Percentiles rank a stretch among this genome's conserved stretches.
phyloP scores from a whole-genome alignment of 225 moss, liverwort and hornwort genomes.

The Rhytidiadelphus loreus region DNA sequence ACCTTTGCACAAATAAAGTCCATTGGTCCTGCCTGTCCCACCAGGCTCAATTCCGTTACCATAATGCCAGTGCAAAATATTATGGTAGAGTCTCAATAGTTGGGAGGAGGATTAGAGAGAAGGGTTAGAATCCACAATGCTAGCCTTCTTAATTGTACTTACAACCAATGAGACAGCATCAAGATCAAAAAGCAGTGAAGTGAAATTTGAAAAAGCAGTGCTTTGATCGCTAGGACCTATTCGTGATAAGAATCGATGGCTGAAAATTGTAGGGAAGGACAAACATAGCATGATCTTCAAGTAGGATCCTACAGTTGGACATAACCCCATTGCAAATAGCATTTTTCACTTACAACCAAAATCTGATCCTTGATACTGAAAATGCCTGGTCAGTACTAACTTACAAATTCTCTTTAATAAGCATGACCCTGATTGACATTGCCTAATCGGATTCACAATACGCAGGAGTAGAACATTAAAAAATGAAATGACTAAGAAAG shows the following conservation, averaged over 20 bases:
- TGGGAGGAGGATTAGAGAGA: background rate
- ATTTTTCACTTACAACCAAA: background rate
- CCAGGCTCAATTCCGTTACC: background rate
- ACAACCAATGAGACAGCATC: background rate
- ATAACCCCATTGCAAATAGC: background rate
- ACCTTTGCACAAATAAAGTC: slow-evolving; percentile 61
- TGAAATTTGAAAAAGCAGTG: background rate
- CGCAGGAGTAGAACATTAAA: background rate
- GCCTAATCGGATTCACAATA: background rate
- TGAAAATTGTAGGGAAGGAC: background rate
- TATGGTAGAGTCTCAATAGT: background rate
- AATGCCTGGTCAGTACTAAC: background rate
- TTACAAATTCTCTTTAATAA: background rate
- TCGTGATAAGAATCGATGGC: background rate
- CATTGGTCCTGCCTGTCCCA: slow-evolving; percentile 73
- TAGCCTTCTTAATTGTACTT: background rate
- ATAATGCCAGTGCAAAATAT: background rate
- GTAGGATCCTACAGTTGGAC: background rate
- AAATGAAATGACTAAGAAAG: background rate
- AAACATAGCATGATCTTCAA: background rate
- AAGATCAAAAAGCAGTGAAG: background rate
- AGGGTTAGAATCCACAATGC: background rate
- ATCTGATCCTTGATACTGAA: background rate
- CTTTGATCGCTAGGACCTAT: background rate
- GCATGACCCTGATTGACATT: background rate